Evolutionary conservation across 2,329 filamentous ascomycete genomes (phyloP), one percentile per base, ranked within the genome.

Genomic region (Aspergillus texensis): DNA sequence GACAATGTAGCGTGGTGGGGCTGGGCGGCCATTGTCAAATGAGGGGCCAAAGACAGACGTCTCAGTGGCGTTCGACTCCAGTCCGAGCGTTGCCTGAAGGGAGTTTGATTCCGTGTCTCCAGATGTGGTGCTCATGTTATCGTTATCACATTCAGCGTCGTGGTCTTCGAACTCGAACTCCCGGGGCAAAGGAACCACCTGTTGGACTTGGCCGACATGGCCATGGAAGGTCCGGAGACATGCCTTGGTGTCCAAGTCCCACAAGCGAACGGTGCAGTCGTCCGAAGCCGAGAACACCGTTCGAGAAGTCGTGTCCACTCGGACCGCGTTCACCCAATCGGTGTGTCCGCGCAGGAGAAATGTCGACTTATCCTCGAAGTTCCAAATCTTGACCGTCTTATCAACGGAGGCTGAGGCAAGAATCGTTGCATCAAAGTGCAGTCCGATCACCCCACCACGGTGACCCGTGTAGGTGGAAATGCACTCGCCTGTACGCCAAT

Each of bases 301-400:
- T 16, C 92, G 89, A 11, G 92, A 96, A 1, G 86, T 81, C 0
- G 89, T 85, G 76, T 99, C 93, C 43, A 99, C 87, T 68, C 91
- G 90, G 36, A 98, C 94, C n/a, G 92, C 90, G 78, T 99, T 99
- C 71, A 99, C 94, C 92, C 94, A 98, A 76, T 98, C 94, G 0
- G 85, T 88, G 75, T 99, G 95, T 10, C 94, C 94, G 28, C 89
- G 88, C 14, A 99, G 84, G 58, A 88, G 85, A 70, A 91, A 96
- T 0, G 90, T 91, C 59, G 91, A 89, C 75, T 92, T 93, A 63
- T 91, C 92, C 71, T 91, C 87, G 72, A 96, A 95, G 77, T 97
- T 94, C 86, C 94, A 97, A 53, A 99, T 89, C 75, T 94, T 93
- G 77, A 98, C 90, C 1, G 90, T 94, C 75, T 88, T 89, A 78